Evolutionary conservation across 75 land plant species (phyloP), one percentile per base, ranked within the genome.

Genomic region (Azolla pinnata): DNA sequence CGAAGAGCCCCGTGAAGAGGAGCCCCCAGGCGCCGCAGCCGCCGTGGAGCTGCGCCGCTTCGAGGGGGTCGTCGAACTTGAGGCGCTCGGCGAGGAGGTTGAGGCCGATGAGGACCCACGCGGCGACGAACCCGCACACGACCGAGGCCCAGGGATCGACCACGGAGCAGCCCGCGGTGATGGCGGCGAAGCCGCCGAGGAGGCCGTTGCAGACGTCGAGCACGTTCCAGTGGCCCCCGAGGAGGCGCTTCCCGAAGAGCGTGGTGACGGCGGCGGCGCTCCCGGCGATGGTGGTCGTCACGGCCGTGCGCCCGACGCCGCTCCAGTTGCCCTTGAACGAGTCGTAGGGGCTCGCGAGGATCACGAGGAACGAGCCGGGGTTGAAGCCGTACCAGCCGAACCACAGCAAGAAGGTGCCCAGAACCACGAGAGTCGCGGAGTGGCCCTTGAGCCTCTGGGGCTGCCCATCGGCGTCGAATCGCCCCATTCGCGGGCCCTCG

Each of bases 21-120:
- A 90, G 25, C 1, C 96, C 96, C 96, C 96, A 90, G 20, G 76
- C 76, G 0, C 92, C 96, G 53, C 90, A 88, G 1, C 96, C 96
- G 2, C 92, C 96, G 49, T 90, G 93, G 38, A 88, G 67, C 66
- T 86, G 95, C 12, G 91, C 79, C 20, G 91, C 95, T 63, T 88
- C 95, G 10, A 90, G 44, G 10, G 96, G 96, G 65, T 83, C 93
- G 61, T 90, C 96, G 61, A 63, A 81, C 47, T 65, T 57, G 19
- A 83, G 21, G 33, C 61, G 70, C 21, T 55, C 69, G 2, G 88
- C 85, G 23, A 82, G 51, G 21, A 18, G 53, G 34, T 80, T 84
- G 67, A 72, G 69, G n/a, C 82, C 78, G 32, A 87, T 81, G 45
- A 82, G 64, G 21, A 88, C 81, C 76, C 85, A 70, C 0, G 89